phyloP scores from a whole-genome alignment of 2,329 filamentous ascomycete genomes.

The Pseudogymnoascus sp. region DNA sequence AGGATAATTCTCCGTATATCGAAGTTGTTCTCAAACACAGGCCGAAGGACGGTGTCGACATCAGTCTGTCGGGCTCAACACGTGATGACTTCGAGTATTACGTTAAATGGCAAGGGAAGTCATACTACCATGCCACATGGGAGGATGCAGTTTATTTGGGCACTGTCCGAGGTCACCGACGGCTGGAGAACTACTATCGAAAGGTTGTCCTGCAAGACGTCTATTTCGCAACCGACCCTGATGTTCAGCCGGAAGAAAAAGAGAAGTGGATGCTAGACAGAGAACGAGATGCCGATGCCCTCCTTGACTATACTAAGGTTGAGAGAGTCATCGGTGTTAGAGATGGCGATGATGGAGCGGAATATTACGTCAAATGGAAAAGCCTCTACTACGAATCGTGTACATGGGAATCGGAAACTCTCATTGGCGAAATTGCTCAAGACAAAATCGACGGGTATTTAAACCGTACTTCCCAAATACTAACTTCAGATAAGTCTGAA shows the following conservation, averaged over 20 bases:
- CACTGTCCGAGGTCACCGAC: constrained; percentile 75
- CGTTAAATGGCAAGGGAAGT: constrained; percentile 96
- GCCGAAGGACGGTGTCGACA: constrained; percentile 59
- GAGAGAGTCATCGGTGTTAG: constrained; percentile 85
- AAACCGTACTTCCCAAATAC: constrained; percentile 73
- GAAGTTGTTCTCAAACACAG: constrained; percentile 87
- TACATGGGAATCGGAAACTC: constrained; percentile 79
- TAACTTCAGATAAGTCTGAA: constrained; percentile 72
- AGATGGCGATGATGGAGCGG: constrained; percentile 63
- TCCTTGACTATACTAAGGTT: constrained; percentile 84
- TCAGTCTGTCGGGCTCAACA: constrained; percentile 46
- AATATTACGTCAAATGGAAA: constrained; percentile 98
- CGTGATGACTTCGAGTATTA: constrained; percentile 79
- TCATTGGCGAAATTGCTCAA: constrained; percentile 74
- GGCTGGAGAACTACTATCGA: constrained; percentile 90
- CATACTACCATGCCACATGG: constrained; percentile 94
- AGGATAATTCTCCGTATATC: constrained; percentile 77
- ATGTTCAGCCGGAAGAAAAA: constrained; percentile 74
- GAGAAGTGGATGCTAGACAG: constrained; percentile 95
- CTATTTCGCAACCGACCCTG: constrained; percentile 64
- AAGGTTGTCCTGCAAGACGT: constrained; percentile 77
- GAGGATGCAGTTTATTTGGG: constrained; percentile 69
- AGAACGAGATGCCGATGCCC: constrained; percentile 80
- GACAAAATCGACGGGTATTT: constrained; percentile 87
- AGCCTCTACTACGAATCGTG: constrained; percentile 86